phyloP scores from a whole-genome alignment of 768 basidiomycete species.

The Trametes meyenii region DNA sequence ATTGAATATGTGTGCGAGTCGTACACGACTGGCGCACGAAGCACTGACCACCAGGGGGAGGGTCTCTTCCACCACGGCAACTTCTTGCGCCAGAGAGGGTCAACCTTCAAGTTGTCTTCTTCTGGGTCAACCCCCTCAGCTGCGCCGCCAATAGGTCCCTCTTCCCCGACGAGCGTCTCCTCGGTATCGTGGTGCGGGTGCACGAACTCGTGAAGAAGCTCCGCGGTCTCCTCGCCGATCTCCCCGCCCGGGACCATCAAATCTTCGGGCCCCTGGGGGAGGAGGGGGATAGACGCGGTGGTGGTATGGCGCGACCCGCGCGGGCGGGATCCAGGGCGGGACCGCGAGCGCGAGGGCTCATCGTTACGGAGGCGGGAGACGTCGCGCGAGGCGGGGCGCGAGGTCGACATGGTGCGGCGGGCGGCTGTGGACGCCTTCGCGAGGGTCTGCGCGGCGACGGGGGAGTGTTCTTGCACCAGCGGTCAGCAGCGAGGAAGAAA shows the following conservation, averaged over 20 bases:
- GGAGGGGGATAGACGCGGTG: conserved; percentile 27
- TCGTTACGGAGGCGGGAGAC: conserved; percentile 13
- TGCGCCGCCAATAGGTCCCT: conserved; percentile 1
- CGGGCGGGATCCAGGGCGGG: conserved; percentile 22
- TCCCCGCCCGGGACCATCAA: conserved; percentile 52
- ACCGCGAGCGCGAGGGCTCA: conserved; percentile 12
- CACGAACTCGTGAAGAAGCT: conserved; percentile 50
- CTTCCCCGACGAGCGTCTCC: conserved; percentile 36
- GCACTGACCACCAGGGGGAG: conserved; percentile 69
- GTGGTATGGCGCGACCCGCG: conserved; percentile 29
- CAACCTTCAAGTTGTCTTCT: conserved; percentile 27
- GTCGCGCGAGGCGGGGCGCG: conserved; percentile 17
- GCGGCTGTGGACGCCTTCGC: neutral
- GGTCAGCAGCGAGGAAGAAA: neutral
- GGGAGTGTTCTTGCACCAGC: neutral
- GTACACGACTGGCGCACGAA: neutral
- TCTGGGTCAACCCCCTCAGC: conserved; percentile 24
- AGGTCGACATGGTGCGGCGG: conserved; percentile 4
- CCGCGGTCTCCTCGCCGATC: conserved; percentile 48
- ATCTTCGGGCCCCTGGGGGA: conserved; percentile 35
- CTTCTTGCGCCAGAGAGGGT: conserved; percentile 29
- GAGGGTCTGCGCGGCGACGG: neutral
- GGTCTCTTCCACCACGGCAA: conserved; percentile 79
- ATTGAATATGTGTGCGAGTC: neutral
- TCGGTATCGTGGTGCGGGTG: conserved; percentile 40